These are phyloP conservation scores for Brettanomyces anomalus DNA, from an alignment of 805 yeast genomes.

Conservation along the genomic window DNA sequence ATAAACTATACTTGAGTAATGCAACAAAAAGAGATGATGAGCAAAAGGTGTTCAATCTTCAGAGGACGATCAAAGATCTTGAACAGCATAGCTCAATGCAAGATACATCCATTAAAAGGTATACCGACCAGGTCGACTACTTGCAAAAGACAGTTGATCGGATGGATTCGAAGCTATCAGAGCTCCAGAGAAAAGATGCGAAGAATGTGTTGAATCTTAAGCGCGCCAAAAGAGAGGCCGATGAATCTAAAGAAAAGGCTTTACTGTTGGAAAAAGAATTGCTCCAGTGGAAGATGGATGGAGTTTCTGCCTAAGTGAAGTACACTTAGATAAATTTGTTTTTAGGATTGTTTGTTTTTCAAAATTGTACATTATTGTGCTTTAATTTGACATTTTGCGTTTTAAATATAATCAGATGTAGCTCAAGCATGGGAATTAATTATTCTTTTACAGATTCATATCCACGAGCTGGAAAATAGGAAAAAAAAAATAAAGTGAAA, in stretches of 20 bases:
- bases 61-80: constrained; percentile 46
- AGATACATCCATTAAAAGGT: constrained; percentile 37
- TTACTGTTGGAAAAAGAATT: constrained; percentile 48
- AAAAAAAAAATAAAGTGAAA: not conserved
- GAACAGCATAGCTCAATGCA: constrained; percentile 45
- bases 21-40: constrained; percentile 42
- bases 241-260: constrained; percentile 44
- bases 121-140: constrained; percentile 50
- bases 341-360: not conserved
- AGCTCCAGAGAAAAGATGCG: constrained; percentile 35
- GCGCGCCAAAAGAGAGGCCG: constrained; percentile 47
- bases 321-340: not conserved
- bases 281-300: constrained; percentile 38
- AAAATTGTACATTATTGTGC: not conserved
- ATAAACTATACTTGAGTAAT: constrained; percentile 37
- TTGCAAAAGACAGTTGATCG: constrained; percentile 42
- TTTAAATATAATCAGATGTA: not conserved
- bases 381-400: not conserved
- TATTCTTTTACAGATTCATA: no score
- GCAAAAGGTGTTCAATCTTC: constrained; percentile 40
- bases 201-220: constrained; percentile 34
- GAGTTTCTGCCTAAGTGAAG: not conserved
- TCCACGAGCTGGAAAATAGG: no score
- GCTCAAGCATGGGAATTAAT: no score
- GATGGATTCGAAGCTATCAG: constrained; percentile 34